Evolutionary conservation across 345 rosid species (phyloP), one percentile per base, ranked within the genome.

Genomic region (Aquilaria yunnanensis): DNA sequence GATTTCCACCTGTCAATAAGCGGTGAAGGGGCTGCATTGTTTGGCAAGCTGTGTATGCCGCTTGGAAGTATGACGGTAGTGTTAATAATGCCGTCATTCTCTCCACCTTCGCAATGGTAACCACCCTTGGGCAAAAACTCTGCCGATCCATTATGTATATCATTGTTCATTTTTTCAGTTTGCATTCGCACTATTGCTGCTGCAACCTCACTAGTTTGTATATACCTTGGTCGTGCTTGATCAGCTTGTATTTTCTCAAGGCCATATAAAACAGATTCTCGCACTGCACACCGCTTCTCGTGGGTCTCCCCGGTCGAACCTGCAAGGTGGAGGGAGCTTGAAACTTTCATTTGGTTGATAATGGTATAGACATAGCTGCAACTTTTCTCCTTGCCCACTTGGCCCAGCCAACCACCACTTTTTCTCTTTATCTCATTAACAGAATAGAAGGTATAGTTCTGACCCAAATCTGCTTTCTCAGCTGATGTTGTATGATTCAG

Each of bases 11-110:
- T 68, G 6, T 85, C 74, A 67, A 89, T 72, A 80, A 92, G 67
- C 34, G 92, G 78, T 4, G 90, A 74, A 70, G 93, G 98, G 13
- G 56, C 71, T 52, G 87, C 76, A 65, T 81, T 75, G 70, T 66
- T 74, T 34, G 94, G 93, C 63, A 89, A 59, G 65, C 96, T 75
- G 75, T 92, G 98, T 30, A 73, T 56, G 54, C 87, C 98, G n/a
- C 83, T 78, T 5, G 98, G 94, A 76, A 93, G 78, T 70, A 93
- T 79, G 56, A 81, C 80, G 1, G 80, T 78, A 31, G 73, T 69
- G 16, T 49, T 69, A 37, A 43, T 45, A 13, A 67, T 56, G 51
- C 57, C 59, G 51, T 54, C 62, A 47, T 70, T 74, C 30, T 61
- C 77, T 56, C 48, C 65, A 1, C 59, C 58, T 56, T 72, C 65